Evolutionary conservation across 371 early-diverging fungal genomes (phyloP).

Genomic region (Circinella umbellata): DNA sequence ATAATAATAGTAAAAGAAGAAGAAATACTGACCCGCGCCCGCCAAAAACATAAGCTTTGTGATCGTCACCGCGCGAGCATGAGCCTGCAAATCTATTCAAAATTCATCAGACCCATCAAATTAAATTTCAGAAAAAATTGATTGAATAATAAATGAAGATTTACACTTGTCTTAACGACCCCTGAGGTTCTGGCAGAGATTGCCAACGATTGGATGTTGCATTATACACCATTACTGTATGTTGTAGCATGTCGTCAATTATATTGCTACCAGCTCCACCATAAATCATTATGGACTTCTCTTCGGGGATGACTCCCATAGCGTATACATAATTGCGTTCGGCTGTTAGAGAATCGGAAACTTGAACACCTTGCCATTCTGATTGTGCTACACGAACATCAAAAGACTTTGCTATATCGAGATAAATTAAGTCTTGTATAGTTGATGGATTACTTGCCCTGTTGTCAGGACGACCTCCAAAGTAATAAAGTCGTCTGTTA

Average conservation of each 20-base stretch:
- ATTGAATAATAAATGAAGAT: neutral
- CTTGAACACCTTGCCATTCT: neutral
- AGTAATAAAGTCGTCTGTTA: neutral
- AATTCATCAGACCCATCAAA: neutral
- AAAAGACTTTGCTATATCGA: neutral
- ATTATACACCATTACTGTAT: neutral
- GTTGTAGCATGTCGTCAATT: neutral
- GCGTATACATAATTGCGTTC: neutral
- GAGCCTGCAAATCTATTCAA: neutral
- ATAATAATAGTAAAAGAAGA: neutral
- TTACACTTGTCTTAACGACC: neutral
- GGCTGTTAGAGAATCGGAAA: neutral
- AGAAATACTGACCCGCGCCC: neutral
- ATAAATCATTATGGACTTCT: neutral
- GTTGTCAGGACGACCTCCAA: neutral
- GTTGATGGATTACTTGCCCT: neutral
- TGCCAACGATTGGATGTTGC: neutral
- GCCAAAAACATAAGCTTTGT: slow-evolving; percentile 1
- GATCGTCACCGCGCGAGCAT: neutral
- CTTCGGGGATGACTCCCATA: neutral
- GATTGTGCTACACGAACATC: neutral
- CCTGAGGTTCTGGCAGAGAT: neutral
- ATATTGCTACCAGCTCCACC: neutral
- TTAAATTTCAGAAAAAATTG: no score
- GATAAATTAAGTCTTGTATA: slow-evolving; percentile 2